These are phyloP conservation scores for Pythium diclinum DNA, from an alignment of 352 stramenopile species.

Conservation along the genomic window DNA sequence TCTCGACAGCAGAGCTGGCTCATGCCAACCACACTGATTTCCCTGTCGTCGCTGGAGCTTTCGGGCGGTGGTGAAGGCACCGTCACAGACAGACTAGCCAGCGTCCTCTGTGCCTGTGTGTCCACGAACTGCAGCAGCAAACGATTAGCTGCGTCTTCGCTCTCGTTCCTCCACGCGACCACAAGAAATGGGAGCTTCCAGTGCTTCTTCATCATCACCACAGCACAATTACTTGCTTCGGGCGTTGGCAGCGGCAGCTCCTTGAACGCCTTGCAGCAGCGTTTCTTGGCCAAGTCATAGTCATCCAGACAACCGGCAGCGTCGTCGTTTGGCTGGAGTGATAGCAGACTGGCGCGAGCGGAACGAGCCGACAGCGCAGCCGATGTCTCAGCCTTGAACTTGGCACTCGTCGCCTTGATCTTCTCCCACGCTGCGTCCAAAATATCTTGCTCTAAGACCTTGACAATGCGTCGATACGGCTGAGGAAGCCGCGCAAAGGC, in stretches of 20 bases:
- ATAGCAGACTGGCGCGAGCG: slow-evolving; percentile 15
- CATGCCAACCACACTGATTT: background rate
- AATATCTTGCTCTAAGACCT: slow-evolving; percentile 61
- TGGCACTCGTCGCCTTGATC: slow-evolving; percentile 41
- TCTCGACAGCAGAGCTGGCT: slow-evolving; percentile 9
- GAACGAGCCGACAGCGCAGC: slow-evolving; percentile 25
- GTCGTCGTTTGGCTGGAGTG: slow-evolving; percentile 6
- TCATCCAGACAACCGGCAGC: slow-evolving; percentile 28
- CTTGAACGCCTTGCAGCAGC: slow-evolving; percentile 30
- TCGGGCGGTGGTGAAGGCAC: background rate
- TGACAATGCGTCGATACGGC: slow-evolving; percentile 60
- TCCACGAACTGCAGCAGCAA: slow-evolving; percentile 14
- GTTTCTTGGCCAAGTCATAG: slow-evolving; percentile 46
- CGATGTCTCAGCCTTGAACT: slow-evolving; percentile 37
- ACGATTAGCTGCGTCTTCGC: background rate
- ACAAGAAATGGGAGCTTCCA: slow-evolving; percentile 2
- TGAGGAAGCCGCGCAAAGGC: slow-evolving; percentile 58
- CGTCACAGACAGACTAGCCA: background rate
- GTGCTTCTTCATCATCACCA: slow-evolving; percentile 3
- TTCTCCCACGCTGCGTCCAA: slow-evolving; percentile 51
- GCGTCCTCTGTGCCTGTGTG: background rate
- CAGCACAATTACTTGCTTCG: background rate
- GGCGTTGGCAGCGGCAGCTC: background rate
- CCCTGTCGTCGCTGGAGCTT: background rate
- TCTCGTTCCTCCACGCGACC: background rate